A percentile compares a stretch with the other conserved stretches of the same genome.
Evolutionary conservation across 345 rosid genomes (phyloP).

Genomic region (Syzygium grande): DNA sequence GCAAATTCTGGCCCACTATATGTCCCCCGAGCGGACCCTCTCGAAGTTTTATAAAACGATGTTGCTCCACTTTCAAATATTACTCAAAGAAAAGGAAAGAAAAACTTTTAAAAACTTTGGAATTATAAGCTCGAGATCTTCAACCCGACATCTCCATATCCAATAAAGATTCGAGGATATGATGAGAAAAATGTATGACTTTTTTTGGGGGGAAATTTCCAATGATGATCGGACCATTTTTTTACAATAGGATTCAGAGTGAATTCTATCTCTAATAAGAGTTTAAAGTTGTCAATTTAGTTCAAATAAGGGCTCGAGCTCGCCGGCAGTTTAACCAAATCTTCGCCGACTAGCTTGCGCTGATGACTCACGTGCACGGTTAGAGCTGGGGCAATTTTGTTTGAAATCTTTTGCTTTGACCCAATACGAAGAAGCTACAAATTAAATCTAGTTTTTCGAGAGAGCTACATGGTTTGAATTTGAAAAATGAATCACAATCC

Average conservation of each 20-base stretch:
- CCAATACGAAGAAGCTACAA: background rate
- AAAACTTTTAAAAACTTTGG: background rate
- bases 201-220: background rate
- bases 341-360: no score
- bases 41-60: background rate
- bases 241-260: background rate
- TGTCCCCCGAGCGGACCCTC: background rate
- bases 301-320: background rate
- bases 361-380: rapidly evolving
- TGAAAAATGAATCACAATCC: background rate
- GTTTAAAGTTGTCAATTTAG: background rate
- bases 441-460: background rate
- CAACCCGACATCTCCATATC: background rate
- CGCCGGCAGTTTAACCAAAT: no score
- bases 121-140: background rate
- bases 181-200: background rate
- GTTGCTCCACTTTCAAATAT: background rate
- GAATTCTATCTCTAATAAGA: background rate
- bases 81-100: background rate
- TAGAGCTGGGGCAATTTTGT: background rate
- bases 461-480: background rate
- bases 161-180: background rate
- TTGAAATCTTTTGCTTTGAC: background rate
- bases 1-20: background rate
- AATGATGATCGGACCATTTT: background rate